Evolutionary conservation across 2,329 filamentous ascomycete genomes (phyloP), one percentile per base, ranked within the genome.

Genomic region (Zymoseptoria brevis): DNA sequence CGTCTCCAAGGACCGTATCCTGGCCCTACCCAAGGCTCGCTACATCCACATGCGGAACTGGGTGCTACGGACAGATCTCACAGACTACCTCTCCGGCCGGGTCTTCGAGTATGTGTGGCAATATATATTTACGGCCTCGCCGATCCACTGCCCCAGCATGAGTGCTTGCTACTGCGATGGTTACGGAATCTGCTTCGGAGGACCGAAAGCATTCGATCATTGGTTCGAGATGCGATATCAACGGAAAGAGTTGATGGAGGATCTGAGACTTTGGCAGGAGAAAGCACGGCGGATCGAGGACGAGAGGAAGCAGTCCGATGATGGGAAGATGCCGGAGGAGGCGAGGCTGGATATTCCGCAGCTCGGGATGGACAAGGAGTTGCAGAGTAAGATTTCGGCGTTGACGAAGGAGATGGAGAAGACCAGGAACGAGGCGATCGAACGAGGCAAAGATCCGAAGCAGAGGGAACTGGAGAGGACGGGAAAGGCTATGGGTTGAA

Each of bases 101-200:
- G 76, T 86, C 16, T 86, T 83, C 75, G 84, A 87, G 68, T 86
- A 86, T 67, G 71, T 85, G 1, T 87, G 84, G 84, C 83, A 85
- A 60, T 83, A 79, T 60, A 76, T 86, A 13, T 87, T 86, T 68
- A 81, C 82, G 0, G 80, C 79, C 1, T 61, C 75, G 16, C 74
- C 76, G 4, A 69, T 78, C 8, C 74, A 76, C 56, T 83, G 81
- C 64, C 79, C 80, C 0, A 72, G 74, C 52, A 80, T 84, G 72
- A 76, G 81, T 58, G 71, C 80, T 0, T 87, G 85, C 72, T 84
- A 84, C 61, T 87, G 85, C 68, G 83, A 87, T 60, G 83, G 82
- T 5, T 87, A 81, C 54, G 84, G 85, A 1, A 72, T 83, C 8
- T 87, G 85, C 66, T 86, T 86, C 62, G 81, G 79, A 9, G 76